Percentiles rank a stretch among this genome's conserved stretches.
These are phyloP conservation scores for Schrenkiella parvula DNA, from an alignment of 345 rosid species.

Conservation along the genomic window DNA sequence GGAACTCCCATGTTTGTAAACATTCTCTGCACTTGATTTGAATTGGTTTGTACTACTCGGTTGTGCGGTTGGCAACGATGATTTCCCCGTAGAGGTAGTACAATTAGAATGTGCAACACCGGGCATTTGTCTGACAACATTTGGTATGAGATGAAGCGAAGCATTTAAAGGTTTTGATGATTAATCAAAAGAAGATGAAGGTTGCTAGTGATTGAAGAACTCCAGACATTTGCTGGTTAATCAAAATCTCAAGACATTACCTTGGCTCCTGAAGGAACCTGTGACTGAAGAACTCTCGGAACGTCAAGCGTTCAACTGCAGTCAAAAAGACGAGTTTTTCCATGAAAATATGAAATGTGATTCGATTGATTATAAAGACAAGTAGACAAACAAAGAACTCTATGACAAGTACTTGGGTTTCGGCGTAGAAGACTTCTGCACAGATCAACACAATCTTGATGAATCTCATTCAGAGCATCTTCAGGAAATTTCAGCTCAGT, in stretches of 20 bases:
- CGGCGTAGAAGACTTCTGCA: conserved; percentile 66
- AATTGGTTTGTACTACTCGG: conserved; percentile 2
- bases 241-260: conserved; percentile 34
- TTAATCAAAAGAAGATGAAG: background rate
- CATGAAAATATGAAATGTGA: background rate
- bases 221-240: background rate
- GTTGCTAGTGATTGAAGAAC: background rate
- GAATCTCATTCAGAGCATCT: conserved; percentile 47
- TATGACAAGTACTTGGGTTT: conserved; percentile 51
- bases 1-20: conserved; percentile 14
- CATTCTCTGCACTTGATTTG: conserved; percentile 21
- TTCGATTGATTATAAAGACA: background rate
- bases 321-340: background rate
- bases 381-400: background rate
- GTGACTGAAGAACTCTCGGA: conserved; percentile 74
- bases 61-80: conserved; percentile 12
- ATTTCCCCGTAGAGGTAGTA: conserved; percentile 35
- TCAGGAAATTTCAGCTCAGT: conserved; percentile 69
- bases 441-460: conserved; percentile 72
- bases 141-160: conserved; percentile 22
- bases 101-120: conserved; percentile 32
- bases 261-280: conserved; percentile 54
- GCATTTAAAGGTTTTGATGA: background rate
- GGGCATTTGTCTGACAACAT: conserved; percentile 41
- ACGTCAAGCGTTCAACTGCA: conserved; percentile 67